A percentile compares a stretch with the other conserved stretches of the same genome.
These are phyloP conservation scores for Aspergillus sergii DNA, from an alignment of 2,329 filamentous ascomycete species.

Conservation along the genomic window DNA sequence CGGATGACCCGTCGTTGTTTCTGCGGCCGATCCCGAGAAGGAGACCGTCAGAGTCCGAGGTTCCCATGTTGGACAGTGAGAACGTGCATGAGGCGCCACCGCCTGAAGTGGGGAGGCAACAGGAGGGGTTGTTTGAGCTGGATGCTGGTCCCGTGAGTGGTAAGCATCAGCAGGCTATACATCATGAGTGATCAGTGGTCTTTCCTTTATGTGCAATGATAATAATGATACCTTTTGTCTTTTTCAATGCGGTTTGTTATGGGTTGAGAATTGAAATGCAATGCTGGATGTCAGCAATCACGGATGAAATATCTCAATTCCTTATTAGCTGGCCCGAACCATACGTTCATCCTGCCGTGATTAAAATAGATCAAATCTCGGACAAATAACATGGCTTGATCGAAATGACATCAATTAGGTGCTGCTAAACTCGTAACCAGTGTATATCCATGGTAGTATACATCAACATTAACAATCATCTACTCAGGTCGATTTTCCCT, in stretches of 20 bases:
- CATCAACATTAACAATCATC: conserved; percentile 9
- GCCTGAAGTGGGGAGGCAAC: conserved; percentile 5
- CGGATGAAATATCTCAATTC: neutral
- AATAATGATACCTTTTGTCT: conserved; percentile 4
- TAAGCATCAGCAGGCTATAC: conserved; percentile 23
- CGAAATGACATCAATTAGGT: conserved; percentile 1
- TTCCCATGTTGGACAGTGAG: conserved; percentile 28
- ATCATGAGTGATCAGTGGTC: conserved; percentile 9
- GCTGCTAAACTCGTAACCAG: conserved; percentile 4
- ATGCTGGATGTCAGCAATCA: neutral
- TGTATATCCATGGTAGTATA: conserved; percentile 12
- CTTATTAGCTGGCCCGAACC: neutral
- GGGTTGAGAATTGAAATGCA: no score
- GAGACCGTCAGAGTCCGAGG: conserved; percentile 18
- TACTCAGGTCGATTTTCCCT: conserved; percentile 12
- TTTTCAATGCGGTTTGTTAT: neutral
- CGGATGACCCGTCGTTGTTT: conserved; percentile 15
- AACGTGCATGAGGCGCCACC: conserved; percentile 24
- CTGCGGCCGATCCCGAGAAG: conserved; percentile 10
- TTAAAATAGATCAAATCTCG: neutral
- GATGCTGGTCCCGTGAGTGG: conserved; percentile 22
- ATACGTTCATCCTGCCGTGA: neutral
- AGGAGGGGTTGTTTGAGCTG: conserved; percentile 21
- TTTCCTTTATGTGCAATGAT: neutral
- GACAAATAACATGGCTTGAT: neutral